A percentile compares a stretch with the other conserved stretches of the same genome.
Evolutionary conservation across 768 basidiomycete genomes (phyloP).

Genomic region (Boletus subparvulus): DNA sequence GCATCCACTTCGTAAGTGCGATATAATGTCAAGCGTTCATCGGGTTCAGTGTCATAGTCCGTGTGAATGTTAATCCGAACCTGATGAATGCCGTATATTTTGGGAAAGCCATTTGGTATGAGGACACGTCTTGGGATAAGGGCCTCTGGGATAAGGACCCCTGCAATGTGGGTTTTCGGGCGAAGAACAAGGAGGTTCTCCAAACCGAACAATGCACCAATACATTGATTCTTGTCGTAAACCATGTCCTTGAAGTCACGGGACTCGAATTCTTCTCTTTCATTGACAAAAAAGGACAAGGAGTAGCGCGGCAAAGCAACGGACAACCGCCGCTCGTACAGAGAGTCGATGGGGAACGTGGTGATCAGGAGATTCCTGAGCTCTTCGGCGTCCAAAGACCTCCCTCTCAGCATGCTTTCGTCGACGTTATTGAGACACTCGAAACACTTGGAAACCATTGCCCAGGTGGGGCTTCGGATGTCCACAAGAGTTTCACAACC

Average conservation of each 20-base stretch:
- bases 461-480: slow-evolving; percentile 18
- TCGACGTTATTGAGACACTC: too few relatives aligned
- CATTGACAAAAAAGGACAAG: slow-evolving; percentile 39
- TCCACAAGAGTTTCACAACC: slow-evolving; percentile 16
- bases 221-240: slow-evolving; percentile 37
- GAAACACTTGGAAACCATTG: slow-evolving; percentile 15
- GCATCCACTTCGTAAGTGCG: background rate
- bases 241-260: slow-evolving; percentile 38
- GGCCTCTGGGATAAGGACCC: background rate
- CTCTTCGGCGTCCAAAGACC: too few relatives aligned
- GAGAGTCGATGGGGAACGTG: background rate
- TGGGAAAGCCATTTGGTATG: background rate
- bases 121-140: background rate
- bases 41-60: too few relatives aligned
- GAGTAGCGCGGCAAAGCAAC: slow-evolving; percentile 36
- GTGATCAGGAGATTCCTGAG: slow-evolving; percentile 17
- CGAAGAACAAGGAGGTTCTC: slow-evolving; percentile 30
- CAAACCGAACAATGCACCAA: slow-evolving; percentile 44
- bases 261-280: slow-evolving; percentile 32
- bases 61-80: background rate
- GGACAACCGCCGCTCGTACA: background rate
- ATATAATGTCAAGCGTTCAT: background rate
- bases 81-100: background rate
- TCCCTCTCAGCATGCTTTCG: too few relatives aligned
- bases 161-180: background rate